Evolutionary conservation across 208 protist genomes (phyloP).

Genomic region (Balamuthia mandrillaris): DNA sequence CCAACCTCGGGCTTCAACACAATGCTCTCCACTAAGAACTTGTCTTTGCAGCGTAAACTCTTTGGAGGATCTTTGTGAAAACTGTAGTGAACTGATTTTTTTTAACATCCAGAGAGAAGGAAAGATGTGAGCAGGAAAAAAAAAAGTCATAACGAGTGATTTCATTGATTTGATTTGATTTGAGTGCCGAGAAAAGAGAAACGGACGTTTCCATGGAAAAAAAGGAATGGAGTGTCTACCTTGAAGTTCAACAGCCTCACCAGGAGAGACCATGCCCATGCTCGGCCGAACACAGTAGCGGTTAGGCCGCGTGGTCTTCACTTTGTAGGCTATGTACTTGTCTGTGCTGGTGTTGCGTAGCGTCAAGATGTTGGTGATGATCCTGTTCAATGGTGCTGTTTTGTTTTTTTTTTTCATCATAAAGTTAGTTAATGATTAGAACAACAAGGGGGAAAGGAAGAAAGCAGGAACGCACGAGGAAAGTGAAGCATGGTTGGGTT

Average conservation of each 20-base stretch:
- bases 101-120: not conserved
- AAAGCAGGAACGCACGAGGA: too few relatives aligned
- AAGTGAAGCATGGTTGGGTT: too few relatives aligned
- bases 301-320: conserved; percentile 55
- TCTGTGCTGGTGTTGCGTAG: conserved; percentile 22
- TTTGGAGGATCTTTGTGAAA: conserved; percentile 41
- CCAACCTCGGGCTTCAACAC: not conserved
- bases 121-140: not conserved
- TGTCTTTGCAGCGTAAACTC: conserved; percentile 42
- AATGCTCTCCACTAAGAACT: conserved; percentile 35
- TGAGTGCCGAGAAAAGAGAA: not conserved
- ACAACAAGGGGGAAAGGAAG: too few relatives aligned
- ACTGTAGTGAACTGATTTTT: conserved; percentile 31
- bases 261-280: conserved; percentile 50
- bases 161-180: too few relatives aligned
- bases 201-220: too few relatives aligned
- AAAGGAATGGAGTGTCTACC: too few relatives aligned
- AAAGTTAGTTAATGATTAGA: too few relatives aligned
- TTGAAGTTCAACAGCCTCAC: conserved; percentile 48
- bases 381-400: conserved; percentile 35
- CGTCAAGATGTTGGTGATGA: conserved; percentile 36
- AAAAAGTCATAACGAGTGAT: not conserved
- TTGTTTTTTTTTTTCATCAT: too few relatives aligned
- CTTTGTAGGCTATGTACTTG: conserved; percentile 50
- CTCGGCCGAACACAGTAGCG: conserved; percentile 60